A percentile compares a stretch with the other conserved stretches of the same genome.
phyloP scores from a whole-genome alignment of 2,329 filamentous ascomycete species.

The Coniochaeta hoffmannii region DNA sequence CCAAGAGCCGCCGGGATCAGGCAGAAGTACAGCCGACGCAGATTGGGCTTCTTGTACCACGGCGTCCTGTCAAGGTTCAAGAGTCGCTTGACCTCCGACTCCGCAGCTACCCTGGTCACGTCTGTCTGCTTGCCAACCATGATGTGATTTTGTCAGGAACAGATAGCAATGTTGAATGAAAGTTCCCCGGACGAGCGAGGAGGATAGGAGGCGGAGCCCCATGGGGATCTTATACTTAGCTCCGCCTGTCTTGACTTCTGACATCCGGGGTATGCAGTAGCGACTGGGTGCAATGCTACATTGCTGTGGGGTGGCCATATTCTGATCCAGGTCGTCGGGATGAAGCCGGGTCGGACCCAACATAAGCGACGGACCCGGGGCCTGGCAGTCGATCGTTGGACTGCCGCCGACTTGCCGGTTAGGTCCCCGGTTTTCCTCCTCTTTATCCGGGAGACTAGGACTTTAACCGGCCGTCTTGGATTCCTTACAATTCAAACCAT shows the following conservation, averaged over 20 bases:
- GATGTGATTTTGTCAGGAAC: background rate
- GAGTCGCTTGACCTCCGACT: slow-evolving; percentile 9
- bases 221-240: slow-evolving; percentile 1
- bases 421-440: background rate
- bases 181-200: background rate
- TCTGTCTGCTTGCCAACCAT: slow-evolving; percentile 7
- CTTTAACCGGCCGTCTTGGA: background rate
- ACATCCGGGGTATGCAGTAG: background rate
- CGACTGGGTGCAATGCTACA: background rate
- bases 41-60: slow-evolving; percentile 16
- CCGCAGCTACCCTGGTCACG: slow-evolving; percentile 5
- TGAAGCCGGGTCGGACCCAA: background rate
- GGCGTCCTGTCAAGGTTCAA: slow-evolving; percentile 9
- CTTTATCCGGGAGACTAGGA: background rate
- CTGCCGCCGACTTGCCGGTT: background rate
- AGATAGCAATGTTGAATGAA: background rate
- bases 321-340: background rate
- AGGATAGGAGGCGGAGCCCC: background rate
- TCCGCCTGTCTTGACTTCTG: background rate
- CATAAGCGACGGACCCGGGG: background rate
- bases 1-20: slow-evolving; percentile 10
- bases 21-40: slow-evolving; percentile 11
- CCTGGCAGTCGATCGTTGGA: background rate
- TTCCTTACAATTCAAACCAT: background rate
- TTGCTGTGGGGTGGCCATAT: background rate